Evolutionary conservation across 2,329 filamentous ascomycete species (phyloP).

Genomic region (Plectosphaerella sp.): DNA sequence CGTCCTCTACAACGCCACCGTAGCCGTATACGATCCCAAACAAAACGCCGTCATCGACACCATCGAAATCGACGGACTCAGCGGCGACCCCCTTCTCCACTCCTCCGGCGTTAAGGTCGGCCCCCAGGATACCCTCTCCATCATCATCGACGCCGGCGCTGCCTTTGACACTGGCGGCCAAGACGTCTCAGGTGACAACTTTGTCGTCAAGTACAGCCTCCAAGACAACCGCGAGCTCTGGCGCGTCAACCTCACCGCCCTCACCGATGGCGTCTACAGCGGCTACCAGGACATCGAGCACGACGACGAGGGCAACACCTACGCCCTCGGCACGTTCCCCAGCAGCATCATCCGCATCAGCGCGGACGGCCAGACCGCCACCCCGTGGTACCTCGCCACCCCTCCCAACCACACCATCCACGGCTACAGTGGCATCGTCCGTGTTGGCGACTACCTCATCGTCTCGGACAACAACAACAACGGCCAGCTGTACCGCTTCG

Average conservation of each 20-base stretch:
- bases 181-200: slow-evolving; percentile 29
- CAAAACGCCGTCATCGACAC: slow-evolving; percentile 16
- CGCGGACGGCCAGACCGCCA: slow-evolving; percentile 18
- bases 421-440: slow-evolving; percentile 8
- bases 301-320: slow-evolving; percentile 28
- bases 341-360: slow-evolving; percentile 28
- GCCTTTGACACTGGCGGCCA: slow-evolving; percentile 28
- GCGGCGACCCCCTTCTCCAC: slow-evolving; percentile 20
- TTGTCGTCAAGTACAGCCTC: slow-evolving; percentile 29
- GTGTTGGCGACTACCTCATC: slow-evolving; percentile 18
- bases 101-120: slow-evolving; percentile 31
- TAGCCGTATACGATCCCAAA: slow-evolving; percentile 25
- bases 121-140: slow-evolving; percentile 22
- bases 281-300: slow-evolving; percentile 35
- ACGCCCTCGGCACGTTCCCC: slow-evolving; percentile 30
- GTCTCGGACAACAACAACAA: slow-evolving; percentile 21
- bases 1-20: slow-evolving; percentile 25
- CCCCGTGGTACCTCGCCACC: slow-evolving; percentile 25
- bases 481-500: slow-evolving; percentile 28
- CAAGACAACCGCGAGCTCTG: slow-evolving; percentile 18
- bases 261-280: slow-evolving; percentile 23
- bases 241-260: slow-evolving; percentile 18
- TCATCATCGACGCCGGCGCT: slow-evolving; percentile 27
- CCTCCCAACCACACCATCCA: slow-evolving; percentile 18
- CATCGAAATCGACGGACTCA: slow-evolving; percentile 22